phyloP scores from a whole-genome alignment of 2,329 filamentous ascomycete species.

The Stagonosporopsis tanaceti region DNA sequence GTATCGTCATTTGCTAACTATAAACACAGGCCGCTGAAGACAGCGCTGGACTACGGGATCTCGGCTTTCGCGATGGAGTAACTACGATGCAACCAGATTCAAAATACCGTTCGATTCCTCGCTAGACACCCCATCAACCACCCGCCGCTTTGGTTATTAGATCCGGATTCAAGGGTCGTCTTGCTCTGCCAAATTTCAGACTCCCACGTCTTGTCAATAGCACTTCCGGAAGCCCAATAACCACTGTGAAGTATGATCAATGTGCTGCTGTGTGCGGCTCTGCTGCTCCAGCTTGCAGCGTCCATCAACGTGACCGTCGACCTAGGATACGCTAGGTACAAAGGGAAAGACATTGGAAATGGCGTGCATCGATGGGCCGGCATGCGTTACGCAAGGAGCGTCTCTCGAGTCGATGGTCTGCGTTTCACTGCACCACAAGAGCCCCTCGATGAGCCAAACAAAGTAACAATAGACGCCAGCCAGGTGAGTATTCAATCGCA shows the following conservation, averaged over 20 bases:
- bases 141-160: not conserved
- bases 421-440: slow-evolving; percentile 73
- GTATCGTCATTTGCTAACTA: slow-evolving; percentile 12
- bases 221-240: not conserved
- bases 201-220: not conserved
- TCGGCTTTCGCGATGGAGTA: not conserved
- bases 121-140: slow-evolving; percentile 2
- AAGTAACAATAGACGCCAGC: slow-evolving; percentile 58
- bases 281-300: slow-evolving; percentile 31
- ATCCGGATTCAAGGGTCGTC: slow-evolving; percentile 1
- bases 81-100: slow-evolving; percentile 10
- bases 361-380: slow-evolving; percentile 77
- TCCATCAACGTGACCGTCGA: slow-evolving; percentile 61
- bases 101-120: slow-evolving; percentile 11
- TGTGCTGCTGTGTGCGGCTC: slow-evolving; percentile 33
- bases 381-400: slow-evolving; percentile 69
- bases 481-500: not conserved
- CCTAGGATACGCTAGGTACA: slow-evolving; percentile 72
- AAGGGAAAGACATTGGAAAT: slow-evolving; percentile 62
- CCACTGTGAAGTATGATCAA: slow-evolving; percentile 24
- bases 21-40: not conserved
- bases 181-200: not conserved
- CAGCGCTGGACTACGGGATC: slow-evolving; percentile 1
- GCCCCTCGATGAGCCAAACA: slow-evolving; percentile 57
- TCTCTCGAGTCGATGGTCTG: slow-evolving; percentile 42